Percentiles rank a stretch among this genome's conserved stretches.
phyloP scores from a whole-genome alignment of 768 basidiomycete genomes.

The Clitopilus passeckerianus region DNA sequence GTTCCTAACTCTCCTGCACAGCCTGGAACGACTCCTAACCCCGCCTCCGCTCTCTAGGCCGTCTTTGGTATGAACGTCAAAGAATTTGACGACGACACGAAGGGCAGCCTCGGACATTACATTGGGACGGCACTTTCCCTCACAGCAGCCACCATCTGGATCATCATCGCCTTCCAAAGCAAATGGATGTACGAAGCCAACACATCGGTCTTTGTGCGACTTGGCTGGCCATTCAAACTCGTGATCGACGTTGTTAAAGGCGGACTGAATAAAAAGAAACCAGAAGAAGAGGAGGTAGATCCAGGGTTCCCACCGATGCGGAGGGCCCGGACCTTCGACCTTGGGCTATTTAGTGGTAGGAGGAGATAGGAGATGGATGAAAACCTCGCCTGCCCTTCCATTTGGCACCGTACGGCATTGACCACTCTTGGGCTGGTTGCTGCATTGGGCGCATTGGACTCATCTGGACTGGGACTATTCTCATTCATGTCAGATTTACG shows the following conservation, averaged over 20 bases:
- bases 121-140: constrained; percentile 37
- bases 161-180: constrained; percentile 49
- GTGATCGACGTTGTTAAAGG: background rate
- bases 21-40: background rate
- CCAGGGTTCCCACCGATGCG: background rate
- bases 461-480: no score
- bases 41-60: constrained; percentile 25
- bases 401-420: no score
- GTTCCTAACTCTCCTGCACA: background rate
- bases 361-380: no score
- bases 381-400: no score
- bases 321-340: background rate
- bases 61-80: constrained; percentile 58
- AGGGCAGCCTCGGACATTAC: constrained; percentile 37
- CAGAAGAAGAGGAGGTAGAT: background rate
- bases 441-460: no score
- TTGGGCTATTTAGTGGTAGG: no score
- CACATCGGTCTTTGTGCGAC: constrained; percentile 23
- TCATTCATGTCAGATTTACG: no score
- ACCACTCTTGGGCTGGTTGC: no score
- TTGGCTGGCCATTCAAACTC: constrained; percentile 31
- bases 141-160: constrained; percentile 48
- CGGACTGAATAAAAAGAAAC: background rate
- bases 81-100: constrained; percentile 31
- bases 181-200: constrained; percentile 26